A percentile compares a stretch with the other conserved stretches of the same genome.
Conservation (phyloP, 192 early-diverging fungal genomes). For the Gryganskiella cystojenkinii region DNA sequence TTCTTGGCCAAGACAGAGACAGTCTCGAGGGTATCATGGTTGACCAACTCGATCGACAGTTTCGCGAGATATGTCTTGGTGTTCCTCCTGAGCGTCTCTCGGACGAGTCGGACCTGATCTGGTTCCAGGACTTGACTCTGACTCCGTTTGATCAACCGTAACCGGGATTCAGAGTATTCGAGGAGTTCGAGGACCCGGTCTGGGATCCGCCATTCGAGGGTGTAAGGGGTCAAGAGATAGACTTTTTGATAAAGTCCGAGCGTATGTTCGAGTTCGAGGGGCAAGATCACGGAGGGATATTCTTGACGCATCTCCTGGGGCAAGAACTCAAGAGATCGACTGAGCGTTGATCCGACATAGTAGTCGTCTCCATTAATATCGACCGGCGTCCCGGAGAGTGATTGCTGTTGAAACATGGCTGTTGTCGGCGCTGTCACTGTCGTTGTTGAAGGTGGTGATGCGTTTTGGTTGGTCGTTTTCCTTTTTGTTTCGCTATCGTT, state of each 20-base stretch:
- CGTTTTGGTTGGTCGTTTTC: background rate
- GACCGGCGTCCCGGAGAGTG: conserved; percentile 4
- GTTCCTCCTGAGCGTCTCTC: too few relatives aligned
- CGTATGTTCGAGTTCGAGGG: conserved; percentile 35
- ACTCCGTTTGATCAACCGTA: background rate
- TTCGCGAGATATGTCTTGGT: conserved; percentile 21
- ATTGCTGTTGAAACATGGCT: too few relatives aligned
- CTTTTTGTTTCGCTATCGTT: background rate
- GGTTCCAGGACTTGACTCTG: background rate
- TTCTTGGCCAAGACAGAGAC: conserved; percentile 26
- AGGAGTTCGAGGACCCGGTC: conserved; percentile 20
- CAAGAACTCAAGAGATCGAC: conserved; percentile 24
- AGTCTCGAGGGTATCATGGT: conserved; percentile 20
- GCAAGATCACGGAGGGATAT: conserved; percentile 30
- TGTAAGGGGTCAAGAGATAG: conserved; percentile 41
- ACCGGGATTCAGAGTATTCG: conserved; percentile 24
- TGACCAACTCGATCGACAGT: conserved; percentile 34
- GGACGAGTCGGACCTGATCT: background rate
- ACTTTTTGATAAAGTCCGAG: conserved; percentile 53
- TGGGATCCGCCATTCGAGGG: conserved; percentile 44
- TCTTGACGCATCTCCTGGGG: conserved; percentile 44
- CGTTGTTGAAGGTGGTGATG: background rate
- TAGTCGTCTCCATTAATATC: conserved; percentile 38
- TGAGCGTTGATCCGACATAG: conserved; percentile 6
- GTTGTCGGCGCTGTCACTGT: background rate